Evolutionary conservation across 768 basidiomycete genomes (phyloP).

Genomic region (Phlebiopsis gigantea): DNA sequence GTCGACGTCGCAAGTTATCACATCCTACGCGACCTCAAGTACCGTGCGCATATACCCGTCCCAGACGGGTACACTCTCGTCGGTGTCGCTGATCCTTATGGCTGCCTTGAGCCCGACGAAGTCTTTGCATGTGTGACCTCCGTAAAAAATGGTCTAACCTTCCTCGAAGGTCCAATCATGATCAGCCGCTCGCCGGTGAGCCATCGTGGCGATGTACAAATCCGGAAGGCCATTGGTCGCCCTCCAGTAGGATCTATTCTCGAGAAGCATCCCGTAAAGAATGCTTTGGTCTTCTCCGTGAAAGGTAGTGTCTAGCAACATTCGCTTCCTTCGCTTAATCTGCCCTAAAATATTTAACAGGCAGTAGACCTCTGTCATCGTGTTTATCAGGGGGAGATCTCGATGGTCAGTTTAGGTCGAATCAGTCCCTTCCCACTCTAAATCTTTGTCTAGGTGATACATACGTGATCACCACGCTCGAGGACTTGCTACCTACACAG

Average conservation of each 20-base stretch:
- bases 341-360: slow-evolving; percentile 31
- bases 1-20: slow-evolving; percentile 49
- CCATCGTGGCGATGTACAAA: slow-evolving; percentile 64
- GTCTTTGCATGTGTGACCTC: slow-evolving; percentile 49
- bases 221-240: slow-evolving; percentile 53
- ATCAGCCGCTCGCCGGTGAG: slow-evolving; percentile 65
- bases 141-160: slow-evolving; percentile 24
- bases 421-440: slow-evolving; percentile 36
- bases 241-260: slow-evolving; percentile 52
- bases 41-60: slow-evolving; percentile 56
- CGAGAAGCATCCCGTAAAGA: slow-evolving; percentile 43
- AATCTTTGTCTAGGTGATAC: slow-evolving; percentile 16
- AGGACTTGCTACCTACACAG: slow-evolving; percentile 19
- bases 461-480: slow-evolving; percentile 4
- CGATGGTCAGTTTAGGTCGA: slow-evolving; percentile 50
- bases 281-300: slow-evolving; percentile 62
- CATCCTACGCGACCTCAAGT: slow-evolving; percentile 54
- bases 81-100: slow-evolving; percentile 60
- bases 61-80: slow-evolving; percentile 55
- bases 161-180: slow-evolving; percentile 47
- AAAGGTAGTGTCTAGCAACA: slow-evolving; percentile 32
- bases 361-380: slow-evolving; percentile 53
- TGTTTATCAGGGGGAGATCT: slow-evolving; percentile 66
- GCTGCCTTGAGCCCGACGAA: slow-evolving; percentile 41
- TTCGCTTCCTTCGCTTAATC: background rate